Evolutionary conservation across 768 basidiomycete species (phyloP), one percentile per base, ranked within the genome.

Genomic region (Terana coerulea): DNA sequence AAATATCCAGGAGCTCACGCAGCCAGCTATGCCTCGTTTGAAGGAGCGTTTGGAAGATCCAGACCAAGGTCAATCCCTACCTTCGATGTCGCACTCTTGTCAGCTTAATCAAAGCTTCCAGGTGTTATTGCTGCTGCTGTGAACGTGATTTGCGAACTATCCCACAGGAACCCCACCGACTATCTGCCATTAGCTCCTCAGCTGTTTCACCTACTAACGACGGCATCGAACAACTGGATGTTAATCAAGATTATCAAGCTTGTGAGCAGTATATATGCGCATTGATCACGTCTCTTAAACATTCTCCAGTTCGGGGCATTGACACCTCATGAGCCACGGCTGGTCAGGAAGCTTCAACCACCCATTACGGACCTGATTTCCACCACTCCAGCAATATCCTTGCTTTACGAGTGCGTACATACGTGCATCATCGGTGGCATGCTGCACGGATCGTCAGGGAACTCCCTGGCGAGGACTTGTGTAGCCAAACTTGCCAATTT

Each of bases 211-310:
- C 77, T 98, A 10, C 72, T 99, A 53, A 97, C 92, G 0, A 92
- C 86, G 2, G 93, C 93, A 10, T 88, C 90, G 9, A 98, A 99
- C 67, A 99, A 99, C 61, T 99, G 97, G 97, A 95, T 98, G 91
- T 78, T 99, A 53, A 99, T 99, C 68, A 99, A 99, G 71, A 87
- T 98, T 48, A 85, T 98, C 65, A 99, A 99, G 71, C 69, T 98
- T 67, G 95, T 94, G 67, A 61, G 78, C 62, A 52, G 36, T 17
- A 52, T 40, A 41, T 33, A n/a, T 24, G 22, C 41, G 36, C 39
- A 3, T 40, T 53, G 45, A 19, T 51, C n/a, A n/a, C n/a, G n/a
- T 51, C 39, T 49, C 47, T 53, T 9, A 33, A 17, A 25, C 15
- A 9, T 30, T 47, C 14, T 25, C 5, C 61, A 98, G 95, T 98